These are phyloP conservation scores for Prunus campanulata DNA, from an alignment of 306 rosid species.

Conservation along the genomic window DNA sequence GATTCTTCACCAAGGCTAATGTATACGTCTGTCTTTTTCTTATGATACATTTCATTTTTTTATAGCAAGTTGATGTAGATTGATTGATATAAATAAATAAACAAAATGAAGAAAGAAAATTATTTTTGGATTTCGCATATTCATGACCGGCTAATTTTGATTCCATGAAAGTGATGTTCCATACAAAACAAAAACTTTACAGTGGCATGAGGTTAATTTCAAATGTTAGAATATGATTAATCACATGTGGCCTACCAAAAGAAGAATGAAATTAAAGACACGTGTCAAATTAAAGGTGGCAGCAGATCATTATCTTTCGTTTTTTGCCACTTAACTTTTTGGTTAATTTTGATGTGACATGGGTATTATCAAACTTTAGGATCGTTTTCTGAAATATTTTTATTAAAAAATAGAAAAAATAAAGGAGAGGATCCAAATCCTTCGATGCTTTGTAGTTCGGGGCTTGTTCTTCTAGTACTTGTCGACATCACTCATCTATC, in stretches of 20 bases:
- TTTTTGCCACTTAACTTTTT: neutral
- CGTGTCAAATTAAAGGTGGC: neutral
- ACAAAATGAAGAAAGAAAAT: neutral
- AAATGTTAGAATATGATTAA: neutral
- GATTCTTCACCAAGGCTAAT: neutral
- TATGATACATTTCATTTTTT: neutral
- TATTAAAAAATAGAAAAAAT: too few species aligned
- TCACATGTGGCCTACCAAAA: neutral
- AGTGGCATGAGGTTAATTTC: neutral
- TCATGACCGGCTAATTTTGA: neutral
- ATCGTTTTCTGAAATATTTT: neutral
- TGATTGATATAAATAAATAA: neutral
- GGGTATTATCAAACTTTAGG: neutral
- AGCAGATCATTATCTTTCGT: neutral
- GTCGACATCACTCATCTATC: neutral
- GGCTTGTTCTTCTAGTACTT: neutral
- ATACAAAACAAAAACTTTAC: neutral
- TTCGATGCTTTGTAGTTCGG: neutral
- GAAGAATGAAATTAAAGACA: neutral
- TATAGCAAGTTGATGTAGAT: neutral
- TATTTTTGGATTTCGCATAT: neutral
- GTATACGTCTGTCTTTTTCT: neutral
- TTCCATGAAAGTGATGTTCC: neutral
- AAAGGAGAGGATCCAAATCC: neutral
- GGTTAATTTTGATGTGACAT: neutral